Percentiles rank a stretch among this genome's conserved stretches.
Conservation (phyloP, 1,284 basidiomycete genomes). For the Boletellus deceptivus region DNA sequence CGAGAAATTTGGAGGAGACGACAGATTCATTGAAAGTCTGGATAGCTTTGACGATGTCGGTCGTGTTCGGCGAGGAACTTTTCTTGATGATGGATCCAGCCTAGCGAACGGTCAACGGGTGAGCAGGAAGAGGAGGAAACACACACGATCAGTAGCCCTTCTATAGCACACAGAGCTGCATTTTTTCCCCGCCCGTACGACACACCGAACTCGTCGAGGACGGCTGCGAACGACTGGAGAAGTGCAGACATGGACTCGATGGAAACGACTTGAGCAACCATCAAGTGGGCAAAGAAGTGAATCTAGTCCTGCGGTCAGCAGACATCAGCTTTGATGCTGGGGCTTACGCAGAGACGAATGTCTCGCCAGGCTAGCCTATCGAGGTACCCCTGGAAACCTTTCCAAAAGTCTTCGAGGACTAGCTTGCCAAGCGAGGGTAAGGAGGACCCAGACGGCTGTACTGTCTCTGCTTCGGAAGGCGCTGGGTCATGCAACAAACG, state of each 20-base stretch:
- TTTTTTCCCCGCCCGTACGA: slow-evolving; percentile 83
- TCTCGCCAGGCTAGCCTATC: slow-evolving; percentile 89
- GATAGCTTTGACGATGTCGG: slow-evolving; percentile 65
- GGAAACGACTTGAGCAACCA: slow-evolving; percentile 72
- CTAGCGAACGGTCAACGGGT: slow-evolving; percentile 35
- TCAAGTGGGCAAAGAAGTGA: slow-evolving; percentile 87
- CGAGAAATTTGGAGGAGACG: slow-evolving; percentile 55
- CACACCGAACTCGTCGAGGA: slow-evolving; percentile 88
- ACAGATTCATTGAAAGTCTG: slow-evolving; percentile 64
- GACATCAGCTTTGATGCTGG: neutral
- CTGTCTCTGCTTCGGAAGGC: slow-evolving; percentile 37
- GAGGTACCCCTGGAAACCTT: slow-evolving; percentile 80
- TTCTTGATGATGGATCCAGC: slow-evolving; percentile 57
- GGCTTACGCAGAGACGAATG: slow-evolving; percentile 76
- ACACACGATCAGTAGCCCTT: slow-evolving; percentile 80
- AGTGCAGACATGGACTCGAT: slow-evolving; percentile 74
- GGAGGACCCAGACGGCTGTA: slow-evolving; percentile 25
- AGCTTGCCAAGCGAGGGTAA: slow-evolving; percentile 63
- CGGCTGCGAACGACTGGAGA: slow-evolving; percentile 78
- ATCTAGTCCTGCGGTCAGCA: slow-evolving; percentile 49
- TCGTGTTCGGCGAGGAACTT: slow-evolving; percentile 48
- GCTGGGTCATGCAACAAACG: slow-evolving; percentile 59
- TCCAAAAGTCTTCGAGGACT: slow-evolving; percentile 86
- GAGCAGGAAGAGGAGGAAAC: neutral
- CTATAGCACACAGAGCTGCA: slow-evolving; percentile 83